Base-by-base conservation (phyloP, 2,329 filamentous ascomycete genomes). In the Botrytis deweyae region DNA sequence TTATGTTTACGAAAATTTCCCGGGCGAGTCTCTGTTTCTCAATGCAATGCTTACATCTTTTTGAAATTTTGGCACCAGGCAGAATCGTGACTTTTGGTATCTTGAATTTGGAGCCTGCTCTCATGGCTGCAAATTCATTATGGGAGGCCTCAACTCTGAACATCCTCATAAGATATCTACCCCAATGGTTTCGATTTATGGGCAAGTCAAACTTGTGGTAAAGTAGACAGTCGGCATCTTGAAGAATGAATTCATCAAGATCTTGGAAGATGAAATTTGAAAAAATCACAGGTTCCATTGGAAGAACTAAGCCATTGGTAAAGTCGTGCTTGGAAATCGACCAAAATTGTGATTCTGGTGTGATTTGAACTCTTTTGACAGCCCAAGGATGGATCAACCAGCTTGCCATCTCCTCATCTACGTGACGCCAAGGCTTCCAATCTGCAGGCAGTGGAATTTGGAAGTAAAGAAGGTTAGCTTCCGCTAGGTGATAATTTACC, bases 371-470 rank as follows among this genome's bases (percentile, higher is more conserved):
- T 66, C 44, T 66, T 9, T 66, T 66, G 29, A 66, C 33, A 66
- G 4, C 8, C 10, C 20, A 66, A 49, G 64, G 29, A 1, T 66
- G 42, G 22, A 66, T n/a, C 6, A 66, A 8, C 29, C 20, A 66
- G 10, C 5, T 0, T 7, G 2, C 0, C 9, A 4, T 4, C 1
- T 0, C 22, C 9, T 20, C 14, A 36, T 36, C 5, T 0, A 0
- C 1, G 12, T 18, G 12, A 5, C 63, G 63, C 42, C 42, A 66
- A 33, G 42, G 2, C 4, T 1, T 1, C 5, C 1, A 2, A 2
- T 1, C 5, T 3, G 20, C 5, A 36, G 63, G 42, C 20, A 66
- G 8, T 2, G 20, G 42, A 1, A 10, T 1, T 18, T 49, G 9
- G 0, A 5, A 0, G 5, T 2, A 1, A n/a, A 49, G 16, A 49